phyloP scores from a whole-genome alignment of 192 early-diverging fungal species.

The Coemansia guatemalensis region DNA sequence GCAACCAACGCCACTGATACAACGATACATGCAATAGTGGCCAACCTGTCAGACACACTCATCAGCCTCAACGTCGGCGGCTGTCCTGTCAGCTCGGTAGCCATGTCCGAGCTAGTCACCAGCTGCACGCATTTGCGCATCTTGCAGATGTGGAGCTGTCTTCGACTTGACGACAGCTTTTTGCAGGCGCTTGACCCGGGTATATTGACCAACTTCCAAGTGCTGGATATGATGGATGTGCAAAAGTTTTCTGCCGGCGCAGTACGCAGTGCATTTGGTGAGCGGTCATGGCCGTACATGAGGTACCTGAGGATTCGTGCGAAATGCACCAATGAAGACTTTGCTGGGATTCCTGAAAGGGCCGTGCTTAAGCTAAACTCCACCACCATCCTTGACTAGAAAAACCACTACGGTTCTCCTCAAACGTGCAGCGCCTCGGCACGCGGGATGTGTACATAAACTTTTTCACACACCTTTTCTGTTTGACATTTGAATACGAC shows the following conservation, averaged over 20 bases:
- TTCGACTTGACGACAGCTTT: constrained; percentile 48
- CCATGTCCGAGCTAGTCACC: constrained; percentile 48
- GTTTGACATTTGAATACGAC: not conserved
- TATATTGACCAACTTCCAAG: constrained; percentile 37
- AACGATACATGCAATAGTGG: constrained; percentile 39
- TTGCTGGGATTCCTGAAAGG: constrained; percentile 37
- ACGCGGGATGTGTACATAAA: constrained; percentile 12
- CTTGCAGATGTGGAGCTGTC: constrained; percentile 51
- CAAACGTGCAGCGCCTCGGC: not conserved
- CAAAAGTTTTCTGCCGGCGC: constrained; percentile 48
- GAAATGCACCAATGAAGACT: constrained; percentile 37
- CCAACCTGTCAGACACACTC: constrained; percentile 36
- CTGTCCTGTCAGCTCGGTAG: constrained; percentile 48
- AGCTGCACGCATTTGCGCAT: constrained; percentile 37
- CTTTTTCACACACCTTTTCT: not conserved
- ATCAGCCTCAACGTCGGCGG: constrained; percentile 51
- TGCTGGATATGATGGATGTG: constrained; percentile 55
- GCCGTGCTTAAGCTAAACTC: constrained; percentile 52
- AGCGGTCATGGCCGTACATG: constrained; percentile 45
- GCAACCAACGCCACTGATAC: constrained; percentile 51
- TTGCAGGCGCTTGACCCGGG: constrained; percentile 39
- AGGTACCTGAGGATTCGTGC: constrained; percentile 49
- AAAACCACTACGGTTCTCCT: not conserved
- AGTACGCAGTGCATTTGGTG: constrained; percentile 42
- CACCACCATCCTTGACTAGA: constrained; percentile 38